Evolutionary conservation across 805 yeast species (phyloP).

Genomic region (Starmerella vitae): DNA sequence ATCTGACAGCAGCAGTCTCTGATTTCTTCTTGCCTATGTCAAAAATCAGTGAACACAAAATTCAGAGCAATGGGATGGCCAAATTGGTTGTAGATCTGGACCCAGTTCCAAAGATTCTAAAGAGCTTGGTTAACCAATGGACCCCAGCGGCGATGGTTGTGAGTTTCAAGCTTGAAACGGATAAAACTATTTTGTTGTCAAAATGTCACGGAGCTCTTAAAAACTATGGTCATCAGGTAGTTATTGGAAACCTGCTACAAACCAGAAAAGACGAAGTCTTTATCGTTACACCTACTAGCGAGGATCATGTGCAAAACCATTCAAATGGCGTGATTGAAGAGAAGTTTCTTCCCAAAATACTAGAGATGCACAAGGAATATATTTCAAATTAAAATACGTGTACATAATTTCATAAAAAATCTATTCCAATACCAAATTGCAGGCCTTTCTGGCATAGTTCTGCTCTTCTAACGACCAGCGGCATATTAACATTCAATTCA

Average conservation of each 20-base stretch:
- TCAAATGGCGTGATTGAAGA: conserved; percentile 59
- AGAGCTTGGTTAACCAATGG: conserved; percentile 83
- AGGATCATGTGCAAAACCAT: conserved; percentile 30
- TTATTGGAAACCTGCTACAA: conserved; percentile 83
- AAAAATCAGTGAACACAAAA: conserved; percentile 82
- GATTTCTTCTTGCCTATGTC: conserved; percentile 87
- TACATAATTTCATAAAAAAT: conserved; percentile 33
- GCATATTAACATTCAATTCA: conserved; percentile 51
- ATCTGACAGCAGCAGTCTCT: conserved; percentile 93
- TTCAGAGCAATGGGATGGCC: conserved; percentile 59
- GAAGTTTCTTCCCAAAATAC: conserved; percentile 64
- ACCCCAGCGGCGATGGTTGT: conserved; percentile 91
- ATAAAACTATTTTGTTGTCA: conserved; percentile 47
- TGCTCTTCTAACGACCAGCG: conserved; percentile 38
- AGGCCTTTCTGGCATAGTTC: conserved; percentile 50
- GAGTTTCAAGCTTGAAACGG: conserved; percentile 90
- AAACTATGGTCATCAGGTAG: conserved; percentile 83
- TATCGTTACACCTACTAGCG: conserved; percentile 44
- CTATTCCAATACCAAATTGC: conserved; percentile 51
- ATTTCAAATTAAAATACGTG: conserved; percentile 24
- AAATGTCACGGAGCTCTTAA: conserved; percentile 71
- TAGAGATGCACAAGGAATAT: conserved; percentile 52
- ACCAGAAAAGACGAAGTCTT: conserved; percentile 80
- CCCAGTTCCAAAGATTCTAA: conserved; percentile 89
- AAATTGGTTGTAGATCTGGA: conserved; percentile 74